Evolutionary conservation across 2,329 filamentous ascomycete genomes (phyloP).

Genomic region (Pestalotiopsis sp.): DNA sequence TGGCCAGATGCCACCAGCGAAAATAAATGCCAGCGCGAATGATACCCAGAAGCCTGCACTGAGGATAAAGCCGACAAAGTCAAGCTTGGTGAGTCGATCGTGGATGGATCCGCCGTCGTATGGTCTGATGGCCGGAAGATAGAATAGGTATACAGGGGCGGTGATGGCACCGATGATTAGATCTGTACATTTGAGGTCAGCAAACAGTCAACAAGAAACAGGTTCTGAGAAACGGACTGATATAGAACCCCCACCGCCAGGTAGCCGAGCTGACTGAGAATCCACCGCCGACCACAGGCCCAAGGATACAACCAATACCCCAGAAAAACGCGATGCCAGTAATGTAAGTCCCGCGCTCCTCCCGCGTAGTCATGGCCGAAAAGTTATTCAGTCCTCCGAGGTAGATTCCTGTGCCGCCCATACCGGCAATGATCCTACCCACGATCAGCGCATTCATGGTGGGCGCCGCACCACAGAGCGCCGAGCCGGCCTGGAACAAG

Average conservation of each 20-base stretch:
- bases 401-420: conserved; percentile 44
- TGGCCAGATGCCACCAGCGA: conserved; percentile 47
- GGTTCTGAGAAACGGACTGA: conserved; percentile 32
- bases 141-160: conserved; percentile 28
- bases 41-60: conserved; percentile 37
- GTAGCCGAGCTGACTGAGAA: conserved; percentile 13
- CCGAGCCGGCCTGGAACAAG: conserved; percentile 21
- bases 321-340: conserved; percentile 31
- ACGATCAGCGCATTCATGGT: conserved; percentile 46
- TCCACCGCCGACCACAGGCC: conserved; percentile 40
- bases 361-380: conserved; percentile 22
- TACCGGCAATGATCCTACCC: conserved; percentile 43
- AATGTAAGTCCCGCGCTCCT: conserved; percentile 29
- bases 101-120: conserved; percentile 15
- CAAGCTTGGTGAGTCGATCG: conserved; percentile 34
- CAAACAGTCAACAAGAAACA: not conserved
- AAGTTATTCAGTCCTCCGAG: conserved; percentile 27
- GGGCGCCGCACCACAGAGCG: conserved; percentile 41
- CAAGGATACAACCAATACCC: conserved; percentile 44
- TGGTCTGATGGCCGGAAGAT: conserved; percentile 25
- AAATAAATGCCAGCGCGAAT: conserved; percentile 48
- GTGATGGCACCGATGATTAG: conserved; percentile 43
- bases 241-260: conserved; percentile 46
- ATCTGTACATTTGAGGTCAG: conserved; percentile 23
- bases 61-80: conserved; percentile 45